Evolutionary conservation across 805 yeast genomes (phyloP).

Genomic region (Candida schatavii): DNA sequence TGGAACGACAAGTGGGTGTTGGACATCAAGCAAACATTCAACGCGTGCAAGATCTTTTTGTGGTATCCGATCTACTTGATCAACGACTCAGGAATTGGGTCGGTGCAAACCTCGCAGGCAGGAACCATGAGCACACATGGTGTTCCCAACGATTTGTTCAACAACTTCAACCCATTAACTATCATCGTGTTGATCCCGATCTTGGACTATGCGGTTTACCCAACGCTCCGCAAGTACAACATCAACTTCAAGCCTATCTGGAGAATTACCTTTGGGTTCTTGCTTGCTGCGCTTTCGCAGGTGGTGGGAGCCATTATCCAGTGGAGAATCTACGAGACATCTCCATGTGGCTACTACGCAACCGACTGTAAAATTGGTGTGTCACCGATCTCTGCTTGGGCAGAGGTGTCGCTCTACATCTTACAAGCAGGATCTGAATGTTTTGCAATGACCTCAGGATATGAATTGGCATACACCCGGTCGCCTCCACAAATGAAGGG

Average conservation of each 20-base stretch:
- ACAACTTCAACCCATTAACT: conserved; percentile 54
- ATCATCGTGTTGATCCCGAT: conserved; percentile 52
- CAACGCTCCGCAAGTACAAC: conserved; percentile 38
- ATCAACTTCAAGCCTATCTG: conserved; percentile 43
- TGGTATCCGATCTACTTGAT: conserved; percentile 36
- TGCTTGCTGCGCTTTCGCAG: conserved; percentile 45
- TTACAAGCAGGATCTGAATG: conserved; percentile 53
- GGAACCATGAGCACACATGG: conserved; percentile 51
- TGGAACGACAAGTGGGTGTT: conserved; percentile 47
- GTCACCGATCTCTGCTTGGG: conserved; percentile 33
- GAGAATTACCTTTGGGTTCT: conserved; percentile 48
- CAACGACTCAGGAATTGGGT: conserved; percentile 50
- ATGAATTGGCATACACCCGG: conserved; percentile 52
- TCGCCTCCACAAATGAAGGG: conserved; percentile 51
- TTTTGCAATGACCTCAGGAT: conserved; percentile 49
- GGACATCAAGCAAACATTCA: conserved; percentile 42
- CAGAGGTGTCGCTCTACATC: conserved; percentile 24
- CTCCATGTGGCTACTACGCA: conserved; percentile 51
- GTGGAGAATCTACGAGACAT: conserved; percentile 43
- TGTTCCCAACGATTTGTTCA: conserved; percentile 56
- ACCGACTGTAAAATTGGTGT: conserved; percentile 29
- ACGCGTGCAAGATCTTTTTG: conserved; percentile 44
- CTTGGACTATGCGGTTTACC: conserved; percentile 47
- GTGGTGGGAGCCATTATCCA: conserved; percentile 51
- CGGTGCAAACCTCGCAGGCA: conserved; percentile 50